Evolutionary conservation across 164 flowering plant species (phyloP).

Genomic region (Stephania cephalantha): DNA sequence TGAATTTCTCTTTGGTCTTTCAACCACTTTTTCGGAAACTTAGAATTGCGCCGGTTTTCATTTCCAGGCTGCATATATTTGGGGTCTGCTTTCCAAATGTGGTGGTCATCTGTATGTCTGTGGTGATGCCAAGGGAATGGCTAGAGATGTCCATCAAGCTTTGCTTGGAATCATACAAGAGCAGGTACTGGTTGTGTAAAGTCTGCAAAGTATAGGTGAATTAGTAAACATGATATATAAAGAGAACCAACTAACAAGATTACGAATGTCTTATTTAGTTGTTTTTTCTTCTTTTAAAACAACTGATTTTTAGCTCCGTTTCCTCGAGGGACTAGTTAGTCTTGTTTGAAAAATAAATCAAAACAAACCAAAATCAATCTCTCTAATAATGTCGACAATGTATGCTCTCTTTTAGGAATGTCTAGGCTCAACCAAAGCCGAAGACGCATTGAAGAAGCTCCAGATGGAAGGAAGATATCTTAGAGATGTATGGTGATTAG

Average conservation of each 20-base stretch:
- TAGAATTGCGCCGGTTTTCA: neutral
- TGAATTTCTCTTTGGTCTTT: neutral
- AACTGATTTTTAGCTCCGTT: neutral
- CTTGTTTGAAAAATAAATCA: too few relatives aligned
- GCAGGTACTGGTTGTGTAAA: constrained; percentile 39
- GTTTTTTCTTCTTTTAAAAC: neutral
- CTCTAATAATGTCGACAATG: too few relatives aligned
- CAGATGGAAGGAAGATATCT: constrained; percentile 68
- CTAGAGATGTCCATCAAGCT: constrained; percentile 82
- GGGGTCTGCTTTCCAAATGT: constrained; percentile 50
- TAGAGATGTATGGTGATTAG: constrained; percentile 66
- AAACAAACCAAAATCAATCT: neutral
- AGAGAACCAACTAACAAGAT: neutral
- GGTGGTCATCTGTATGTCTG: constrained; percentile 78
- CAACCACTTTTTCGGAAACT: neutral
- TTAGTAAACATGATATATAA: neutral
- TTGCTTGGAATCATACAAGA: constrained; percentile 70
- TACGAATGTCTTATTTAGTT: neutral
- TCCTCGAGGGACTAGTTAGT: neutral
- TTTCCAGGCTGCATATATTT: constrained; percentile 58
- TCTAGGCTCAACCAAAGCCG: constrained; percentile 49
- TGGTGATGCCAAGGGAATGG: constrained; percentile 99
- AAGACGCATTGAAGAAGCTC: constrained; percentile 56
- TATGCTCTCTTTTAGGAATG: constrained; percentile 33
- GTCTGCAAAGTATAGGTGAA: neutral